Evolutionary conservation across 2,329 filamentous ascomycete genomes (phyloP), one percentile per base, ranked within the genome.

Genomic region (Beauveria brongniartii): DNA sequence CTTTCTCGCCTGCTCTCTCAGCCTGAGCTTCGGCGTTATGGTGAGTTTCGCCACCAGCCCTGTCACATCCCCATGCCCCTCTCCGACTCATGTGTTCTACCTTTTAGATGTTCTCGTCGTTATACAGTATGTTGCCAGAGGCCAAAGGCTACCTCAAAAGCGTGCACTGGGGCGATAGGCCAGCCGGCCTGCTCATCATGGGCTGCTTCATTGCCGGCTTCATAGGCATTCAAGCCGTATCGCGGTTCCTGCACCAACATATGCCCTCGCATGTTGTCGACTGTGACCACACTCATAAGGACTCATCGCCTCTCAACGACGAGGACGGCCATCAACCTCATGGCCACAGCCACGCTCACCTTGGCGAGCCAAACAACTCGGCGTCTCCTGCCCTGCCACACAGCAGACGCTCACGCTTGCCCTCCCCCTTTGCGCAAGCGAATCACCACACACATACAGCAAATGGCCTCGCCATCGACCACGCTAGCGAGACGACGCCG

Each of bases 1-100:
- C 24, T 99, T 99, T 71, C 80, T 97, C 5, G 92, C 92, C 1
- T 86, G 87, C 24, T 97, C 93, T 0, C 76, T 97, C 63, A 96
- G 92, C 74, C 76, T 99, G 65, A 97, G 92, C 72, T 96, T 96
- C 67, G 93, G 94, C 48, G 92, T 97, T 51, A 96, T 99, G 92
- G 92, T 96, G 74, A 65, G 84, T 71, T 37, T n/a, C 30, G 34
- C 26, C 60, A 37, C 16, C 51, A 20, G 16, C 10, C 34, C 28
- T n/a, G n/a, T 5, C 6, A 22, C n/a, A 16, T 41, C 43, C 3
- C 12, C 18, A 52, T 9, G 22, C 24, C 3, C 44, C 9, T 37
- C 7, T 26, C 3, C 20, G 18, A 22, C 59, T 44, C 16, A 59
- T 43, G 10, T 12, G 2, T 20, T 47, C 5, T 22, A 2, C 46